Percentiles rank a stretch among this genome's conserved stretches.
Evolutionary conservation across 495 filamentous ascomycete genomes (phyloP).

Genomic region (Podospora appendiculata): DNA sequence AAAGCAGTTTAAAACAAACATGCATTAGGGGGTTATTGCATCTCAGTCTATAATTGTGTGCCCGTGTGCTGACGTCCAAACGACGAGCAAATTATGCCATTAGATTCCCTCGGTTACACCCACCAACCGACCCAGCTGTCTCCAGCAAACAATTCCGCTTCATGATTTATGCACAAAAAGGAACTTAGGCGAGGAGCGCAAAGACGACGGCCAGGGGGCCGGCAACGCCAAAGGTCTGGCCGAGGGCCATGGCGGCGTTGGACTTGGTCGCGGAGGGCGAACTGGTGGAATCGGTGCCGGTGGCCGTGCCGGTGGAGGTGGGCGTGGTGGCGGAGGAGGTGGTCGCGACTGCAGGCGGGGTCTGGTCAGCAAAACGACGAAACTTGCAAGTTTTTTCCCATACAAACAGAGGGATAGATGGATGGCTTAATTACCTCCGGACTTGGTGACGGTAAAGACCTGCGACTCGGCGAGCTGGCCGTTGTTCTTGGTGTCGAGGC

Average conservation of each 20-base stretch:
- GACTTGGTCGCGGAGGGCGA: neutral
- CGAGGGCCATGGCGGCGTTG: constrained; percentile 2
- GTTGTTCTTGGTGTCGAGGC: constrained; percentile 1
- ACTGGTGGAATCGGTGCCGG: neutral
- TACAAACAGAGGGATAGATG: neutral
- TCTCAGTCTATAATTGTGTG: no score
- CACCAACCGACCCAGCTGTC: no score
- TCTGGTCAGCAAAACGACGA: neutral
- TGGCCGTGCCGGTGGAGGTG: neutral
- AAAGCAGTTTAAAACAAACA: no score
- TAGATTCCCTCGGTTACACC: no score
- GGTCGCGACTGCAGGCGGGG: constrained; percentile 3
- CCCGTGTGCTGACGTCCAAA: no score
- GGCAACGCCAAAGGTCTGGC: constrained; percentile 8
- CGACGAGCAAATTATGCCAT: no score
- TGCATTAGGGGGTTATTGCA: no score
- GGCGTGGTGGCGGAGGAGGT: neutral
- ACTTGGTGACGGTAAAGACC: constrained; percentile 16
- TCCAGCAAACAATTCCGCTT: no score
- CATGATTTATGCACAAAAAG: neutral
- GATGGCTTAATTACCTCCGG: constrained; percentile 6
- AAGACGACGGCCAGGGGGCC: constrained; percentile 9
- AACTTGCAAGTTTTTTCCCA: neutral
- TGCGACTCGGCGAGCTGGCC: constrained; percentile 14
- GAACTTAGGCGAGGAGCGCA: constrained; percentile 4